phyloP scores from a whole-genome alignment of 495 filamentous ascomycete genomes.

The Thozetella sp. region DNA sequence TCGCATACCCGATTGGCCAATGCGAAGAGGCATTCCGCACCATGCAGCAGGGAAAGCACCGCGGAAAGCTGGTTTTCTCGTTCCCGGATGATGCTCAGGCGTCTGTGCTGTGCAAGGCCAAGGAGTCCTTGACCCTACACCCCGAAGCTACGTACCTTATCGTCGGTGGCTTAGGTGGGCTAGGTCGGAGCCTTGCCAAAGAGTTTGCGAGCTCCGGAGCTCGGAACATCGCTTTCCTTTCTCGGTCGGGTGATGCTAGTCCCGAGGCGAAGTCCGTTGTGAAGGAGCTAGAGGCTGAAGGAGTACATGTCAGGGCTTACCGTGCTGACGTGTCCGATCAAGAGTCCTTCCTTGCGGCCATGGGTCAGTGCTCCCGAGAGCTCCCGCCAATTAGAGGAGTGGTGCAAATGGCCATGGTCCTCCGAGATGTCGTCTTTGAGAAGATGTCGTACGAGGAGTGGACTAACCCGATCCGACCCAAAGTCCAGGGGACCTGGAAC shows the following conservation, averaged over 20 bases:
- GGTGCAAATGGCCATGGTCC: conserved; percentile 37
- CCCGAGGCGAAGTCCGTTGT: conserved; percentile 33
- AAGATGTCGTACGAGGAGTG: conserved; percentile 36
- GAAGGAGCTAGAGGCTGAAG: conserved; percentile 20
- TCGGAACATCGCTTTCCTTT: conserved; percentile 17
- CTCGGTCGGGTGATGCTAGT: conserved; percentile 36
- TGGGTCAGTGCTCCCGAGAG: conserved; percentile 8
- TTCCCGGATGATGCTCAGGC: not conserved
- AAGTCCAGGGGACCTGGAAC: conserved; percentile 38
- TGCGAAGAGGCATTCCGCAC: not conserved
- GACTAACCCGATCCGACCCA: conserved; percentile 29
- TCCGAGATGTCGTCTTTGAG: conserved; percentile 37
- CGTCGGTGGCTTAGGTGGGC: conserved; percentile 18
- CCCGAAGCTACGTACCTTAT: conserved; percentile 16
- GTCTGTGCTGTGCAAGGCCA: not conserved
- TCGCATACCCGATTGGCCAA: not conserved
- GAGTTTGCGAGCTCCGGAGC: conserved; percentile 21
- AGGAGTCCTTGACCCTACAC: not conserved
- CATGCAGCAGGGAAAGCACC: not conserved
- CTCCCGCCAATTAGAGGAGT: conserved; percentile 21
- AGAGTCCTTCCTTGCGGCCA: not conserved
- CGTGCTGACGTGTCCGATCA: not conserved
- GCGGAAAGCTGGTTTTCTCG: not conserved
- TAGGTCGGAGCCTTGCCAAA: conserved; percentile 16
- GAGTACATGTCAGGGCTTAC: conserved; percentile 9